phyloP scores from a whole-genome alignment of 768 basidiomycete species.

The Boletales sp. region DNA sequence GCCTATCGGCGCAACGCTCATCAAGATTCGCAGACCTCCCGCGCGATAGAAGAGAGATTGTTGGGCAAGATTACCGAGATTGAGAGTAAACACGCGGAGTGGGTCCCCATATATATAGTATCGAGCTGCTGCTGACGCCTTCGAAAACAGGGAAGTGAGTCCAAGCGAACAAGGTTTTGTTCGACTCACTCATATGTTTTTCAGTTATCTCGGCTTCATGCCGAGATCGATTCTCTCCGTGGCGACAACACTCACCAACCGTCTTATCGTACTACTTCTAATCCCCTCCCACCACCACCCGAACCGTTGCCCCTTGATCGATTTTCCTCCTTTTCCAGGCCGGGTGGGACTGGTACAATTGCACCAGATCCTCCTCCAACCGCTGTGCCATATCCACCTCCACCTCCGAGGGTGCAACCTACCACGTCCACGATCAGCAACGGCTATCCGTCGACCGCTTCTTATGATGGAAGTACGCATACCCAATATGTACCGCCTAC shows the following conservation, averaged over 20 bases:
- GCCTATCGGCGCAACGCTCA: conserved; percentile 25
- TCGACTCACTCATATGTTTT: conserved; percentile 20
- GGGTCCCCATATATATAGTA: conserved; percentile 12
- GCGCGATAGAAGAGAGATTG: conserved; percentile 36
- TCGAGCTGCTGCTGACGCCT: conserved; percentile 9
- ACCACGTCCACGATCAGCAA: conserved; percentile 5
- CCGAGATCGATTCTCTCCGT: conserved; percentile 35
- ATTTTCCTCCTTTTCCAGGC: conserved; percentile 40
- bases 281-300: conserved; percentile 57
- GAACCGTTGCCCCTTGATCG: conserved; percentile 46
- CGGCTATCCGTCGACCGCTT: conserved; percentile 9
- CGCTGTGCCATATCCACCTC: conserved; percentile 26
- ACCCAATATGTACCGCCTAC: conserved; percentile 11
- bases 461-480: conserved; percentile 11
- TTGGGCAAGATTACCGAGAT: conserved; percentile 31
- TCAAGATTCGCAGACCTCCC: conserved; percentile 34
- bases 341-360: conserved; percentile 20
- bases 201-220: conserved; percentile 32
- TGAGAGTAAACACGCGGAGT: conserved; percentile 26
- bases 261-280: conserved; percentile 33
- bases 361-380: conserved; percentile 17
- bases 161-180: conserved; percentile 2
- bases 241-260: conserved; percentile 23
- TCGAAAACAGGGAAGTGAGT: conserved; percentile 28
- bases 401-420: conserved; percentile 18